A percentile compares a stretch with the other conserved stretches of the same genome.
Evolutionary conservation across 129 eudicot species (phyloP).

Genomic region (Saposhnikovia divaricata): DNA sequence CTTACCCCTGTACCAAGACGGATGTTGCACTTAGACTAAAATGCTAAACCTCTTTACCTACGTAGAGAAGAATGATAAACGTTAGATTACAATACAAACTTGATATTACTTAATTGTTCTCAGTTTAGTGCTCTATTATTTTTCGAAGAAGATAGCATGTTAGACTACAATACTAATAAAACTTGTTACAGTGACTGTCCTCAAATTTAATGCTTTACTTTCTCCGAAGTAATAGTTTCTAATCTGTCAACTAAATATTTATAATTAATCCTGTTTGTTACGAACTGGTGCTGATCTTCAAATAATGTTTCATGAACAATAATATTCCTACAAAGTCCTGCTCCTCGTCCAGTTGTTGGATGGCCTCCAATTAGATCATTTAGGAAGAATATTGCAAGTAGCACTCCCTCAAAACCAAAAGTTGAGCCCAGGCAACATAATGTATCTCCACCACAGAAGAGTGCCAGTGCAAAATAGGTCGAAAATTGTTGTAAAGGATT

Average conservation of each 20-base stretch:
- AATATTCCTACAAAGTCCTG: constrained; percentile 48
- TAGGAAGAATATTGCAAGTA: constrained; percentile 72
- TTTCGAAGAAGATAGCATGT: no score
- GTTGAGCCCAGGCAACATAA: constrained; percentile 23
- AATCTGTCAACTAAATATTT: neutral
- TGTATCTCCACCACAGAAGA: constrained; percentile 29
- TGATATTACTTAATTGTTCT: no score
- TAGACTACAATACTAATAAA: no score
- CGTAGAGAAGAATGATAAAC: no score
- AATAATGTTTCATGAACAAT: neutral
- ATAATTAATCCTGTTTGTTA: constrained; percentile 1
- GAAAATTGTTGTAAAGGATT: constrained; percentile 38
- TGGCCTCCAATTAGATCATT: constrained; percentile 96
- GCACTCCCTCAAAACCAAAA: constrained; percentile 38
- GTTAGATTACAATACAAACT: no score
- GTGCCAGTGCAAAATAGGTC: constrained; percentile 20
- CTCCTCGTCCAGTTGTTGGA: constrained; percentile 88
- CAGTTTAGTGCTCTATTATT: no score
- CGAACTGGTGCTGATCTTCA: constrained; percentile 5
- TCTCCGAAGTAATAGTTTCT: neutral
- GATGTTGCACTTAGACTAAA: no score
- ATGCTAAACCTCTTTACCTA: no score
- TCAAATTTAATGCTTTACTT: neutral
- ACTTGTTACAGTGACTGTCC: no score
- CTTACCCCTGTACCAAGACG: neutral